These are phyloP conservation scores for Hortiboletus rubellus DNA, from an alignment of 1,284 basidiomycete genomes.

Conservation along the genomic window DNA sequence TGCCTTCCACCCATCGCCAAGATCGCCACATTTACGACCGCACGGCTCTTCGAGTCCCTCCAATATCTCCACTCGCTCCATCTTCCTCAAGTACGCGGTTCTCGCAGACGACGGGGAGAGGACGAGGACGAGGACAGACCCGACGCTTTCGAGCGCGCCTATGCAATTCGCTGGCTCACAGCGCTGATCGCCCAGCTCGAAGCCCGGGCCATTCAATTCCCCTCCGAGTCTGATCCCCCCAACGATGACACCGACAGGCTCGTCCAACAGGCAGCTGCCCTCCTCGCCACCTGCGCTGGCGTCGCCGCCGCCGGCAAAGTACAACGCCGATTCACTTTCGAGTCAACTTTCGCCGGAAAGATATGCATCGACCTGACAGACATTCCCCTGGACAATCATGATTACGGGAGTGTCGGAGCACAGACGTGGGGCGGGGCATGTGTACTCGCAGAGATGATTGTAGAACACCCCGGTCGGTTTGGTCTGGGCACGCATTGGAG, in stretches of 20 bases:
- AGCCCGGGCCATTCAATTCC: not conserved
- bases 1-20: constrained; percentile 29
- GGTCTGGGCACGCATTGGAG: constrained; percentile 35
- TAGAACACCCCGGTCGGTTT: constrained; percentile 57
- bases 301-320: constrained; percentile 52
- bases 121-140: constrained; percentile 30
- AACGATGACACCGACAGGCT: constrained; percentile 20
- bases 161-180: constrained; percentile 71
- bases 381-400: constrained; percentile 69
- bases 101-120: constrained; percentile 19
- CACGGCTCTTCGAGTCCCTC: constrained; percentile 25
- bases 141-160: constrained; percentile 68
- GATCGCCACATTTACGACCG: constrained; percentile 21
- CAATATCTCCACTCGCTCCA: constrained; percentile 34
- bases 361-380: constrained; percentile 62
- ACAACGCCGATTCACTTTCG: constrained; percentile 44
- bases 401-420: constrained; percentile 78
- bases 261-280: constrained; percentile 57
- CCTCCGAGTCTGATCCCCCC: not conserved
- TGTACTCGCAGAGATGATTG: constrained; percentile 77
- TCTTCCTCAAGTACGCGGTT: constrained; percentile 39
- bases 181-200: constrained; percentile 47
- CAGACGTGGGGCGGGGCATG: constrained; percentile 92
- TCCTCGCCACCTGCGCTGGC: constrained; percentile 65
- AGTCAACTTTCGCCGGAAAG: constrained; percentile 16